Base-by-base conservation (phyloP, 345 rosid genomes). In the Gossypium bickii region DNA sequence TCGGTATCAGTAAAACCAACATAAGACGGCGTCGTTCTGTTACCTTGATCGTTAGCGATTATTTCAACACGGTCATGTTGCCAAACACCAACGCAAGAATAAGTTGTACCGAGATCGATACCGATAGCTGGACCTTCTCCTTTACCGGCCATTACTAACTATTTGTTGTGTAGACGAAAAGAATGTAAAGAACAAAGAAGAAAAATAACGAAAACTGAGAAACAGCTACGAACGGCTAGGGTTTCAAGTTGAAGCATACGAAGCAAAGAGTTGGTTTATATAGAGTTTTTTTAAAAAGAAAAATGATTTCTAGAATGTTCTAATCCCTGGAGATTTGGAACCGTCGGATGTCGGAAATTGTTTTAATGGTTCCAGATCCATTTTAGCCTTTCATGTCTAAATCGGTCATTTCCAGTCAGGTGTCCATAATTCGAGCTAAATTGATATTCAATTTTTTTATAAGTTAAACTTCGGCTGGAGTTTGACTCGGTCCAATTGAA, bases 91-190 rank as follows among this genome's bases (percentile, higher is more conserved):
- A 89, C 89, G 78, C 93, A 89, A 9, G 91, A 89, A 82, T 89
- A 89, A 0, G 93, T 89, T 4, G 93, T 89, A 8, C 91, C 93
- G 20, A 89, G 86, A 81, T 89, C 93, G 11, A 89, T 89, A 1
- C 89, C 93, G 78, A 89, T 89, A 3, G 91, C 93, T n/a, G 93
- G 91, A 64, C 93, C 93, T 73, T 89, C 93, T 83, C 93, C 93
- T 80, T 89, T 89, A 70, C 90, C 90, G 2, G 93, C 86, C 93
- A 89, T 89, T 22, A 18, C 64, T 71, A 11, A 4, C 1, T 2
- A 63, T 49, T 62, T 0, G 79, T 20, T 67, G 18, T 64, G 76
- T 62, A 75, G 47, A 60, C 70, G 51, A 48, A 72, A 55, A 63
- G 44, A 77, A 34, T 13, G 38, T 8, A 34, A 67, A 60, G 68